phyloP scores from a whole-genome alignment of 2,329 filamentous ascomycete genomes.

The Trichoderma endophyticum region DNA sequence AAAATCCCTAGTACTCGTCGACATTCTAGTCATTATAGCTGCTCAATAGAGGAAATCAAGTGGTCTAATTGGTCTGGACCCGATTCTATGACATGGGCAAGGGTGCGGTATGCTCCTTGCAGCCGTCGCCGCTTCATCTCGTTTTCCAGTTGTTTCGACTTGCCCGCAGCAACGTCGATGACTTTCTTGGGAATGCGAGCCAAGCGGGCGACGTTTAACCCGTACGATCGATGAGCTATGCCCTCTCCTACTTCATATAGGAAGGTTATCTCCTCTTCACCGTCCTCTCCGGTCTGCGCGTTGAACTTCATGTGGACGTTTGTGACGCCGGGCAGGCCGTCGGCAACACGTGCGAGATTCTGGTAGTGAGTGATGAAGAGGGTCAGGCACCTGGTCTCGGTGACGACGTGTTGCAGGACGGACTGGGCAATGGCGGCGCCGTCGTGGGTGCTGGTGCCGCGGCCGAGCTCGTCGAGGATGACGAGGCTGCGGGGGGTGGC shows the following conservation, averaged over 20 bases:
- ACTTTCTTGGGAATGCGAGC: slow-evolving; percentile 76
- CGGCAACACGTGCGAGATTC: slow-evolving; percentile 67
- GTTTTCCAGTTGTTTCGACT: slow-evolving; percentile 77
- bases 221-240: slow-evolving; percentile 90
- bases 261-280: slow-evolving; percentile 82
- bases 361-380: slow-evolving; percentile 99
- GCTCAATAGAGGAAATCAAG: slow-evolving; percentile 55
- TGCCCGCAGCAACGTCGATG: slow-evolving; percentile 73
- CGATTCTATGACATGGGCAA: slow-evolving; percentile 41
- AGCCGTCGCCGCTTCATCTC: slow-evolving; percentile 64
- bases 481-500: slow-evolving; percentile 82
- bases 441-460: slow-evolving; percentile 92
- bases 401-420: slow-evolving; percentile 80
- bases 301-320: slow-evolving; percentile 96
- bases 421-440: slow-evolving; percentile 93
- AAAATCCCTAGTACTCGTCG: neutral
- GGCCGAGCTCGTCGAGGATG: slow-evolving; percentile 89
- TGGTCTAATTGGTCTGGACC: slow-evolving; percentile 47
- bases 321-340: slow-evolving; percentile 65
- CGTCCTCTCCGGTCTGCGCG: slow-evolving; percentile 38
- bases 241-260: slow-evolving; percentile 90
- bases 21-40: slow-evolving; percentile 43
- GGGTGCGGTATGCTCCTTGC: slow-evolving; percentile 42
- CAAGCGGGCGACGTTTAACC: slow-evolving; percentile 85
- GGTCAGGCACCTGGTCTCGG: slow-evolving; percentile 71